Base-by-base conservation (phyloP, 768 basidiomycete genomes). In the Kwoniella bestiolae region DNA sequence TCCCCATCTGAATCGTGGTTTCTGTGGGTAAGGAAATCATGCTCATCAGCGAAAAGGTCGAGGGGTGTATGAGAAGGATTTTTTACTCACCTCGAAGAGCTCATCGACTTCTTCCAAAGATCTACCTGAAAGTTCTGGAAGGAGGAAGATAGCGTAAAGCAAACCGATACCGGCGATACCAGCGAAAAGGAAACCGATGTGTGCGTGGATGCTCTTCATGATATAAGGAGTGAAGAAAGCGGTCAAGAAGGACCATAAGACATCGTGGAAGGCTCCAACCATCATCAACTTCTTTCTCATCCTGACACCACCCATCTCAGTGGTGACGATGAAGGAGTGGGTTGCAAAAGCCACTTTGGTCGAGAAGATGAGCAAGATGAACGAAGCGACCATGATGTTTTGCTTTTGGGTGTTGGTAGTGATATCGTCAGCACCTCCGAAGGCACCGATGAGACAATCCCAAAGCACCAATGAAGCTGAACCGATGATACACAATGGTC, bases 91-190 rank as follows among this genome's bases (percentile, higher is more conserved):
- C 26, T 73, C 68, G 66, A 72, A 74, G 28, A 74, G 49, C 38
- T 62, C 53, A 53, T 74, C 73, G 63, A 74, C 56, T 32, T 67
- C 65, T 57, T 74, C 73, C 32, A 74, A 66, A 16, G 68, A 41
- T 41, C 67, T 60, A 0, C 71, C 70, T 46, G 64, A 66, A 29
- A 71, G 61, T 49, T 74, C 72, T n/a, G 72, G 72, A 5, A 74
- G 59, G 51, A 73, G 72, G 11, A 72, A 41, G 45, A 74, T 52
- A 16, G 66, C 71, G 21, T 67, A 72, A 41, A 79, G 61, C 12
- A 79, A 29, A 38, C 68, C 69, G 12, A 78, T 51, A 50, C 74
- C 76, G 31, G 67, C 73, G 21, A 77, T 73, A 45, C 75, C 75
- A 3, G 73, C 75, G 38, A 77, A 73, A 9, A 76, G 73, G 38